Evolutionary conservation across 1,284 basidiomycete genomes (phyloP), one percentile per base, ranked within the genome.

Genomic region (Apiotrichum siamense): DNA sequence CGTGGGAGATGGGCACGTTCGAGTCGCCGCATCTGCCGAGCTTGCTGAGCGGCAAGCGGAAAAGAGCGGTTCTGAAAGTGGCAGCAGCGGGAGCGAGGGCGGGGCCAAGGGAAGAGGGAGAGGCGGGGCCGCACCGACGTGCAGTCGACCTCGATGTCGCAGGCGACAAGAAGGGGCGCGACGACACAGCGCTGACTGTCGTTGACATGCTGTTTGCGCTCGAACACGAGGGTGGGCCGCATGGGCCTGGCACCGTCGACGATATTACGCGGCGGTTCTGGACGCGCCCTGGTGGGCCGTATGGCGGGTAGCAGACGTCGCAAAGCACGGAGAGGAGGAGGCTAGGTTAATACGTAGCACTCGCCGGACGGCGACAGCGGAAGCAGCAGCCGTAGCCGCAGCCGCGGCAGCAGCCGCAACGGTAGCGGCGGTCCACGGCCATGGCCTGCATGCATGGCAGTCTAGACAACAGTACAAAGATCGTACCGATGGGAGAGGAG

Each of bases 1-100:
- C 60, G 23, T 72, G 70, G 70, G 59, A 70, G 62, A 61, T 49
- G 39, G 64, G 59, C n/a, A n/a, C n/a, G n/a, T n/a, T n/a, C n/a
- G n/a, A n/a, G n/a, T n/a, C n/a, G n/a, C 56, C 56, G 15, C 44
- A 33, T 2, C 47, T 54, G 17, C 44, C 56, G 15, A 52, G 49
- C 15, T 21, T 51, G 40, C 37, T 58, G 18, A 44, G 43, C 2
- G 56, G 56, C 32, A 58, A 58, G 43, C 52, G 52, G 21, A 61
- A 63, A n/a, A n/a, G n/a, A n/a, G n/a, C n/a, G n/a, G n/a, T n/a
- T n/a, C n/a, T n/a, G 38, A 67, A 67, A 50, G 54, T 40, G 6
- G 43, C 17, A 2, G 47, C 20, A 6, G n/a, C n/a, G n/a, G n/a
- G n/a, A n/a, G n/a, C n/a, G 36, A 33, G 17, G 50, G 45, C 17